Conservation (phyloP, 2,329 filamentous ascomycete species). For the Fusarium mangiferae region DNA sequence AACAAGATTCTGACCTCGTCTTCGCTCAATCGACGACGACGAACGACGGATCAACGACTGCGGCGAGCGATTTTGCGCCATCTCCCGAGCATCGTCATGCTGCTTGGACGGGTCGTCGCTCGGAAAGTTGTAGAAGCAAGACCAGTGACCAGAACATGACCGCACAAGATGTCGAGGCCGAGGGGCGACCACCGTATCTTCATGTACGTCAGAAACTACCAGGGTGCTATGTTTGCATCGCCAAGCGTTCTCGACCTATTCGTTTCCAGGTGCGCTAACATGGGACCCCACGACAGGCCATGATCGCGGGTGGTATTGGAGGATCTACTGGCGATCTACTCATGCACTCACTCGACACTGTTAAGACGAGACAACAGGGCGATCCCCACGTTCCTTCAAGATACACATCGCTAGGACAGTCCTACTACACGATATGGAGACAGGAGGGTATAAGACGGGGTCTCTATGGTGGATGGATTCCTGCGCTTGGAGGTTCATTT, state of each 20-base stretch:
- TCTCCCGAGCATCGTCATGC: slow-evolving; percentile 49
- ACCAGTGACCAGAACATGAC: slow-evolving; percentile 49
- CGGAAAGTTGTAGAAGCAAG: slow-evolving; percentile 42
- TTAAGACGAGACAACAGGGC: slow-evolving; percentile 97
- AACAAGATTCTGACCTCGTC: slow-evolving; percentile 38
- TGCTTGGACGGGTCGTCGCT: slow-evolving; percentile 40
- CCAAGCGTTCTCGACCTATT: slow-evolving; percentile 1
- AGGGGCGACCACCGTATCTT: slow-evolving; percentile 57
- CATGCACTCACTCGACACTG: slow-evolving; percentile 98
- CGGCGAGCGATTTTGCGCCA: slow-evolving; percentile 37
- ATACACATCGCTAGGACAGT: slow-evolving; percentile 89
- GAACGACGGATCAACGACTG: slow-evolving; percentile 28
- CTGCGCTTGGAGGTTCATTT: slow-evolving; percentile 91
- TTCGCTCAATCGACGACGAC: slow-evolving; percentile 36
- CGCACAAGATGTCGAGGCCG: slow-evolving; percentile 53
- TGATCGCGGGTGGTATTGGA: slow-evolving; percentile 93
- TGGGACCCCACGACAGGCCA: slow-evolving; percentile 68
- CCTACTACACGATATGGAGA: slow-evolving; percentile 91
- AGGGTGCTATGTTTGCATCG: neutral
- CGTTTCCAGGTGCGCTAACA: slow-evolving; percentile 33
- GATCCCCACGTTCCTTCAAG: slow-evolving; percentile 93
- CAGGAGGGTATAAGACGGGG: slow-evolving; percentile 90
- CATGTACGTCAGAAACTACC: slow-evolving; percentile 49
- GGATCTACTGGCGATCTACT: slow-evolving; percentile 95
- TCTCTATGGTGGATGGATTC: slow-evolving; percentile 92